Evolutionary conservation across 805 yeast genomes (phyloP).

Genomic region (Kuraishia hungarica): DNA sequence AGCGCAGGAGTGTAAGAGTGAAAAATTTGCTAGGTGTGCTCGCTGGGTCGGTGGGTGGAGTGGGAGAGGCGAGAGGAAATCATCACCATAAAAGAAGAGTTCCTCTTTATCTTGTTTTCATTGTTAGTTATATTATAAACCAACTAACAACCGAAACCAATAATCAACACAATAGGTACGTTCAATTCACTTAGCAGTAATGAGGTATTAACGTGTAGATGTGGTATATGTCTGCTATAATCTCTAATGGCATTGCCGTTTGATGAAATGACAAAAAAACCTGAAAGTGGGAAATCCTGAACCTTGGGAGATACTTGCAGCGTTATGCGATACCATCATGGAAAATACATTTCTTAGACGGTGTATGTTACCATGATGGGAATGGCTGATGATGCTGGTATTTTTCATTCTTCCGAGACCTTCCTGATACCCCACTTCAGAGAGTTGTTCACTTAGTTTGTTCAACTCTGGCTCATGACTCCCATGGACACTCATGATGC

Average conservation of each 20-base stretch:
- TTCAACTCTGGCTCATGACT: constrained; percentile 31
- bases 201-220: not conserved
- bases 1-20: not conserved
- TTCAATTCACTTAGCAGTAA: not conserved
- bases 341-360: not conserved
- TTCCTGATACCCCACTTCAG: constrained; percentile 10
- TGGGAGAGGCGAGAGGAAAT: not conserved
- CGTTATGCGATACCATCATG: not conserved
- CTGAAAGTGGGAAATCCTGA: constrained; percentile 9
- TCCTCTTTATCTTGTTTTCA: too few relatives aligned
- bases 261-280: constrained; percentile 1
- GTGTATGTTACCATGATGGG: not conserved
- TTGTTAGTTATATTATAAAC: not conserved
- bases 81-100: not conserved
- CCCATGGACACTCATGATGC: constrained; percentile 43
- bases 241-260: not conserved
- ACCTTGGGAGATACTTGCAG: constrained; percentile 7
- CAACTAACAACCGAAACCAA: not conserved
- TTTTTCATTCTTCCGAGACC: constrained; percentile 1
- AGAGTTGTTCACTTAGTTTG: not conserved
- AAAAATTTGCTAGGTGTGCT: not conserved
- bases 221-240: not conserved
- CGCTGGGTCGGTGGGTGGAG: not conserved
- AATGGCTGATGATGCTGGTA: not conserved
- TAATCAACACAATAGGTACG: not conserved